Evolutionary conservation across 805 yeast genomes (phyloP).

Genomic region (Metschnikowia lunata): DNA sequence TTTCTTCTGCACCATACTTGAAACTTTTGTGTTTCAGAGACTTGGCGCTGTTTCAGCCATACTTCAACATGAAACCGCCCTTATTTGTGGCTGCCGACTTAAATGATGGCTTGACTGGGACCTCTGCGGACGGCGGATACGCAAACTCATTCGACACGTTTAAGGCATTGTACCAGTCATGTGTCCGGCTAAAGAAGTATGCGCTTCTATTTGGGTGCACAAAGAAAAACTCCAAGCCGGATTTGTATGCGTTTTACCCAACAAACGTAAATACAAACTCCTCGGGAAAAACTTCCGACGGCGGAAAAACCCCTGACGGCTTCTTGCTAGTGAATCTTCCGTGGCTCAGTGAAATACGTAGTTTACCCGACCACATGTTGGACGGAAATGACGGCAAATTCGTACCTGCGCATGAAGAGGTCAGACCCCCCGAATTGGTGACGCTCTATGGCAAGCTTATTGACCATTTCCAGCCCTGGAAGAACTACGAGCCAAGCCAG

Average conservation of each 20-base stretch:
- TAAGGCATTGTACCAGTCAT: constrained; percentile 58
- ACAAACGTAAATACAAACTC: constrained; percentile 23
- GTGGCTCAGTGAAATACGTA: constrained; percentile 68
- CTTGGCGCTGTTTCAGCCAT: constrained; percentile 41
- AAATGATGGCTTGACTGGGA: constrained; percentile 33
- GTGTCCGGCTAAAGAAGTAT: constrained; percentile 48
- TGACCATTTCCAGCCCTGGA: constrained; percentile 38
- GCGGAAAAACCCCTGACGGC: constrained; percentile 55
- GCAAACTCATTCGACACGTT: constrained; percentile 65
- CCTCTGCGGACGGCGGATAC: constrained; percentile 34
- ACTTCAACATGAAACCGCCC: constrained; percentile 51
- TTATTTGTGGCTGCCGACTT: constrained; percentile 63
- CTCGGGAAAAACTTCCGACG: background rate
- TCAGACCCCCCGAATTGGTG: constrained; percentile 17
- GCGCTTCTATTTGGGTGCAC: constrained; percentile 73
- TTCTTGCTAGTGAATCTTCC: constrained; percentile 68
- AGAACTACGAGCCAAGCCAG: constrained; percentile 51
- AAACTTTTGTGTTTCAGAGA: constrained; percentile 66
- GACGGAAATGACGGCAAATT: constrained; percentile 8
- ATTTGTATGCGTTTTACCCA: constrained; percentile 57
- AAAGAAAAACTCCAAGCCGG: constrained; percentile 51
- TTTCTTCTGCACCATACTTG: constrained; percentile 44
- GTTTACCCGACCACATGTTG: constrained; percentile 46
- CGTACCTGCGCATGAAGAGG: constrained; percentile 8
- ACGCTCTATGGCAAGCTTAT: constrained; percentile 23